These are phyloP conservation scores for Tremella yokohamensis DNA, from an alignment of 768 basidiomycete genomes.

Conservation along the genomic window DNA sequence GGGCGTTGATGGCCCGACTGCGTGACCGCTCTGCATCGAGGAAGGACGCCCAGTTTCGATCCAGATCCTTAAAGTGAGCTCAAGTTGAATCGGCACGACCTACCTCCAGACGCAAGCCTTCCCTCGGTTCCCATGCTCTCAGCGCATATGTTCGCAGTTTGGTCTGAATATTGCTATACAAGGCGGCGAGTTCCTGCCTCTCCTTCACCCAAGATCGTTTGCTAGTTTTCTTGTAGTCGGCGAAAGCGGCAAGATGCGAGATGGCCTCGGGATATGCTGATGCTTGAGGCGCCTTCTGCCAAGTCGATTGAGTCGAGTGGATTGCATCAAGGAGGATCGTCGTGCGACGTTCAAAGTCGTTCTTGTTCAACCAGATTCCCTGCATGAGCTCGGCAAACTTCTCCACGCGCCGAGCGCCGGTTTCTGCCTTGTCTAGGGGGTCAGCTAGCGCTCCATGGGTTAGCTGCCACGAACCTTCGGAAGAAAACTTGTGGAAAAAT, in stretches of 20 bases:
- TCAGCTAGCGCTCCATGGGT: constrained; percentile 3
- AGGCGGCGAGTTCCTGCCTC: constrained; percentile 76
- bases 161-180: constrained; percentile 90
- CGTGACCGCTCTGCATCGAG: constrained; percentile 70
- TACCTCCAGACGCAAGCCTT: constrained; percentile 64
- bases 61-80: constrained; percentile 60
- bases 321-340: constrained; percentile 63
- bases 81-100: constrained; percentile 24
- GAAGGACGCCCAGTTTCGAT: constrained; percentile 69
- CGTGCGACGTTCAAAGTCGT: constrained; percentile 88
- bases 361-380: constrained; percentile 52
- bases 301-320: constrained; percentile 63
- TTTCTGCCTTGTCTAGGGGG: constrained; percentile 80
- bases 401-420: constrained; percentile 84
- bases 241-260: constrained; percentile 67
- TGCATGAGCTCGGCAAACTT: constrained; percentile 96
- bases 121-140: constrained; percentile 73
- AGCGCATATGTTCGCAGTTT: constrained; percentile 88
- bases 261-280: constrained; percentile 80
- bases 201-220: constrained; percentile 88
- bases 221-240: constrained; percentile 74
- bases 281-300: constrained; percentile 64
- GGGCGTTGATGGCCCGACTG: constrained; percentile 78
- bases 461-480: constrained; percentile 67
- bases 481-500: constrained; percentile 96